Evolutionary conservation across 2,329 filamentous ascomycete genomes (phyloP).

Genomic region (Cladobotryum mycophilum): DNA sequence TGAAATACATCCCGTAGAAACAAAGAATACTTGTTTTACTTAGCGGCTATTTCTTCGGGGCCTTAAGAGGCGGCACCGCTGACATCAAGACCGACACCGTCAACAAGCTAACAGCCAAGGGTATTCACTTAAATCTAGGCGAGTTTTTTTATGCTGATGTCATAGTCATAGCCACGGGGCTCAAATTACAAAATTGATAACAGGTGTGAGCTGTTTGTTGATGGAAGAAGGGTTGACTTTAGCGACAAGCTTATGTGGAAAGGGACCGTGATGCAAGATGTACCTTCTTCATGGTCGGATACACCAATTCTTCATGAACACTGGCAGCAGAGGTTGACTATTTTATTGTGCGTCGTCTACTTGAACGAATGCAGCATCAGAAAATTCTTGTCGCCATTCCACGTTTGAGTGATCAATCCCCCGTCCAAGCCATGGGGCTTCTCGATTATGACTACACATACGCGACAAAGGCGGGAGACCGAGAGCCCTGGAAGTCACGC

Average conservation of each 20-base stretch:
- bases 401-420: no score
- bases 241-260: conserved; percentile 50
- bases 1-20: conserved; percentile 55
- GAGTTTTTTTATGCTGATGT: conserved; percentile 48
- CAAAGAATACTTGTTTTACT: conserved; percentile 59
- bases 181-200: conserved; percentile 52
- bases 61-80: conserved; percentile 32
- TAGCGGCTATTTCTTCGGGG: conserved; percentile 40
- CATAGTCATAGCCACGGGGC: conserved; percentile 60
- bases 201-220: conserved; percentile 42
- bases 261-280: conserved; percentile 52
- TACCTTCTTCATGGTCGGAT: conserved; percentile 55
- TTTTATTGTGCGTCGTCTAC: no score
- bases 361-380: no score
- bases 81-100: conserved; percentile 42
- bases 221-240: conserved; percentile 40
- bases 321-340: conserved; percentile 45
- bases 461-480: no score
- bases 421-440: no score
- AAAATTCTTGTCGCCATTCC: no score
- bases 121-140: conserved; percentile 39
- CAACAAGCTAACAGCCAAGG: conserved; percentile 34
- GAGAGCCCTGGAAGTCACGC: no score
- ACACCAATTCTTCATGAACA: conserved; percentile 56
- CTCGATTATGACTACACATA: no score